Evolutionary conservation across 129 eudicot genomes (phyloP), one percentile per base, ranked within the genome.

Genomic region (Centella asiatica): DNA sequence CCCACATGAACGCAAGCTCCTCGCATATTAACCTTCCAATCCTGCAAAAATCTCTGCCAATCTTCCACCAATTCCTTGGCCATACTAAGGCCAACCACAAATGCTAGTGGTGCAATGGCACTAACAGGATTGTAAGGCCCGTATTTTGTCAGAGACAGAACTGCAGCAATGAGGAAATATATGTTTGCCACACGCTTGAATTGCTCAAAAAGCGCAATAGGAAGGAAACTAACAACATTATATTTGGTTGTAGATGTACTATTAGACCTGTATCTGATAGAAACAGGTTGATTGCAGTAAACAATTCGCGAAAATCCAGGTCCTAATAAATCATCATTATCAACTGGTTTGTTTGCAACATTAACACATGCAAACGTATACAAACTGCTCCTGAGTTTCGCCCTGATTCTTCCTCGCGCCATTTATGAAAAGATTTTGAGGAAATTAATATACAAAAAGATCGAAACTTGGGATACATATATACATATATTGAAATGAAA

Each of bases 1-100:
- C 77, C 80, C 13, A 4, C 57, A 67, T 79, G 80, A 57, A 79
- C 77, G n/a, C 33, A 25, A 28, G 70, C 80, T 70, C 68, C 72
- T 18, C 80, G 72, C 72, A 46, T 75, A 57, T 79, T 79, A 7
- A 79, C 80, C 60, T 75, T 74, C 84, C 67, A 66, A 52, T 79
- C 84, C 68, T 79, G 84, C 67, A 74, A 64, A 67, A 79, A 79
- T 20, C 80, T 75, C 8, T 68, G 72, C 80, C 80, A 79, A 44
- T 74, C 72, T 67, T 79, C 84, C 39, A 74, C 32, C 0, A 63
- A 64, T 73, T 78, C 83, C 65, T 78, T 78, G 11, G 66, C 73
- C 79, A 78, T 78, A 60, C 83, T 78, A 42, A 78, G 68, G 51
- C 80, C 80, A 37, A 79, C 52, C 8, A 79, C 84, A 64, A 79